A percentile compares a stretch with the other conserved stretches of the same genome.
phyloP scores from a whole-genome alignment of 768 basidiomycete genomes.

The Mycena epipterygia region DNA sequence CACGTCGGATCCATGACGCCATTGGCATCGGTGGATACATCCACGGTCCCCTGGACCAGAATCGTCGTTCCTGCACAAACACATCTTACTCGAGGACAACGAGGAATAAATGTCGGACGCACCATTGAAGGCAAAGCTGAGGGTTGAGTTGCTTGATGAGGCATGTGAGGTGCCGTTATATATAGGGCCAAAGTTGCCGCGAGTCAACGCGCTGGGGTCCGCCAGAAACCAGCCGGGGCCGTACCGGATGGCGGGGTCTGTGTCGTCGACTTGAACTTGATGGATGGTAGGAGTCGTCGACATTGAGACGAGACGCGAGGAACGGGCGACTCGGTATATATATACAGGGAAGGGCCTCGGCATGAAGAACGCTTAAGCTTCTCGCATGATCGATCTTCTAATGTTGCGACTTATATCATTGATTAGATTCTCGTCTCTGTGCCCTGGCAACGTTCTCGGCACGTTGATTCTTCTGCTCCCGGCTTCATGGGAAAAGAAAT shows the following conservation, averaged over 20 bases:
- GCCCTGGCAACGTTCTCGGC: too few relatives aligned
- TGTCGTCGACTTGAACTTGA: neutral
- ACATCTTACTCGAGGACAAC: neutral
- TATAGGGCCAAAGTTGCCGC: neutral
- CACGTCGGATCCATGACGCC: neutral
- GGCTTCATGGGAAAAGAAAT: too few relatives aligned
- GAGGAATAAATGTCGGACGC: neutral
- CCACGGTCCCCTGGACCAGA: neutral
- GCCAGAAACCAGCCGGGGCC: neutral
- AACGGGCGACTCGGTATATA: too few relatives aligned
- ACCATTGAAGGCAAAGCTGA: neutral
- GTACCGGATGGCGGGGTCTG: neutral
- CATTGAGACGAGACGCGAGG: too few relatives aligned
- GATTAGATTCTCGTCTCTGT: too few relatives aligned
- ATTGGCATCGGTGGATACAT: neutral
- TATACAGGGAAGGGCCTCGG: too few relatives aligned
- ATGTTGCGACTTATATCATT: too few relatives aligned
- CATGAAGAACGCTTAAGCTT: too few relatives aligned
- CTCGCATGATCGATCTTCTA: too few relatives aligned
- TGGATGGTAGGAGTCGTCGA: too few relatives aligned
- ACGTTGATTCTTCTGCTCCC: too few relatives aligned
- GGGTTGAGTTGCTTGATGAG: neutral
- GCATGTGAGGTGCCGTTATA: neutral
- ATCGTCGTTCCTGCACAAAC: neutral
- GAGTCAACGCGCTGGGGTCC: neutral